These are phyloP conservation scores for Phytophthora litchii DNA, from an alignment of 352 stramenopile species.

Conservation along the genomic window DNA sequence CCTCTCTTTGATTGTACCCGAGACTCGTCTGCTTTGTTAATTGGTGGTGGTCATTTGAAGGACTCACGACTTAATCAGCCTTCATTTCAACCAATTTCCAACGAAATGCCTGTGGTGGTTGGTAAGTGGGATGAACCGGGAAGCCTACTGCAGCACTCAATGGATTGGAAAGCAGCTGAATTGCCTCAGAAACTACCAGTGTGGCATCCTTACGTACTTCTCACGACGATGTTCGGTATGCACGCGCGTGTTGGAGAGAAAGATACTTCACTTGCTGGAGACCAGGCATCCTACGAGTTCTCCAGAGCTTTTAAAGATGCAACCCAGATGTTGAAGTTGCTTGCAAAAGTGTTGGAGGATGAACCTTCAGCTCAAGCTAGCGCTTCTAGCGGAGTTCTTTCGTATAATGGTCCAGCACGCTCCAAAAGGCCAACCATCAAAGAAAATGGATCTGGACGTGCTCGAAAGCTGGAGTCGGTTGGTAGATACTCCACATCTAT, in stretches of 20 bases:
- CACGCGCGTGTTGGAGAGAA: conserved; percentile 81
- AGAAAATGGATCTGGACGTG: conserved; percentile 20
- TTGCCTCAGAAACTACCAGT: conserved; percentile 78
- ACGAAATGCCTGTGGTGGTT: conserved; percentile 79
- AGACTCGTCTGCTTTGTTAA: conserved; percentile 80
- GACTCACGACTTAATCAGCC: conserved; percentile 14
- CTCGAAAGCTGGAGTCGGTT: conserved; percentile 50
- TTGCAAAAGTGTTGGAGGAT: conserved; percentile 74
- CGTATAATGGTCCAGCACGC: conserved; percentile 41
- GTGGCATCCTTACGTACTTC: conserved; percentile 85
- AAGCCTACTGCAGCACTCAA: conserved; percentile 65
- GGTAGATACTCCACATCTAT: conserved; percentile 77
- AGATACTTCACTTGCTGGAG: conserved; percentile 72
- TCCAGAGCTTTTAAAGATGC: conserved; percentile 78
- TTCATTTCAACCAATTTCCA: conserved; percentile 40
- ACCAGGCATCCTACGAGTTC: conserved; percentile 67
- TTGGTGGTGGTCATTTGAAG: conserved; percentile 59
- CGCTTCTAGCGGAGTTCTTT: conserved; percentile 62
- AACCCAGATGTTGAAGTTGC: conserved; percentile 84
- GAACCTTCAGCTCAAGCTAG: conserved; percentile 65
- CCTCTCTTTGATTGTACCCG: conserved; percentile 83
- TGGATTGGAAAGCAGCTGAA: conserved; percentile 81
- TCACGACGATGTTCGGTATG: conserved; percentile 88
- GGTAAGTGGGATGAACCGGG: conserved; percentile 85
- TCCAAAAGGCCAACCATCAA: conserved; percentile 16